Percentiles rank a stretch among this genome's conserved stretches.
phyloP scores from a whole-genome alignment of 1,284 basidiomycete species.

The Neolentinus lepideus region DNA sequence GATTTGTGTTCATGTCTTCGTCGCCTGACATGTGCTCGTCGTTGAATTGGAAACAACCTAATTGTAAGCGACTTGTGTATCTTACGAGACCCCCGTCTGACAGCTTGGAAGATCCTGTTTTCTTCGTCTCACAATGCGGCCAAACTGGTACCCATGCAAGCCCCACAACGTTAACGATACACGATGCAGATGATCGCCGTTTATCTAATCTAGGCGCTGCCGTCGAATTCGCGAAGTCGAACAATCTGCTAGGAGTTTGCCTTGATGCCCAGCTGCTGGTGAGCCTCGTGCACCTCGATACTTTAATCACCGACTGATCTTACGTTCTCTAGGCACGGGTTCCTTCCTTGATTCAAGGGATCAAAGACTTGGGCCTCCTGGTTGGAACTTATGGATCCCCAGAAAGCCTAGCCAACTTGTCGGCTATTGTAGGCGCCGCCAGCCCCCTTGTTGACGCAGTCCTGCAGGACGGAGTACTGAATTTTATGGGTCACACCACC shows the following conservation, averaged over 20 bases:
- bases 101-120: conserved; percentile 76
- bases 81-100: conserved; percentile 10
- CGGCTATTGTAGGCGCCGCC: conserved; percentile 34
- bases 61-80: conserved; percentile 52
- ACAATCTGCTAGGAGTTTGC: conserved; percentile 92
- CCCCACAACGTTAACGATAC: conserved; percentile 34
- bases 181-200: conserved; percentile 43
- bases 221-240: conserved; percentile 90
- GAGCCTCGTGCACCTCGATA: conserved; percentile 3
- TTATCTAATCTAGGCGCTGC: conserved; percentile 81
- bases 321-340: conserved; percentile 47
- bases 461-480: conserved; percentile 52
- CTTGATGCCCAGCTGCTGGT: conserved; percentile 88
- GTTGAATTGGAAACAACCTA: conserved; percentile 99
- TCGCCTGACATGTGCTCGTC: conserved; percentile 83
- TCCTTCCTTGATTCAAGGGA: conserved; percentile 78
- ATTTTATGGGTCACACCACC: conserved; percentile 25
- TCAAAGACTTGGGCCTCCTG: conserved; percentile 85
- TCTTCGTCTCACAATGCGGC: conserved; percentile 88
- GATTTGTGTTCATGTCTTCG: conserved; percentile 85
- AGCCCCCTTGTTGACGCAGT: conserved; percentile 57
- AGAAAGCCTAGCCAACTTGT: conserved; percentile 35
- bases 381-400: conserved; percentile 71
- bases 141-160: conserved; percentile 30
- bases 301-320: background rate